Conservation (phyloP, 345 rosid species). For the Camelina sativa region DNA sequence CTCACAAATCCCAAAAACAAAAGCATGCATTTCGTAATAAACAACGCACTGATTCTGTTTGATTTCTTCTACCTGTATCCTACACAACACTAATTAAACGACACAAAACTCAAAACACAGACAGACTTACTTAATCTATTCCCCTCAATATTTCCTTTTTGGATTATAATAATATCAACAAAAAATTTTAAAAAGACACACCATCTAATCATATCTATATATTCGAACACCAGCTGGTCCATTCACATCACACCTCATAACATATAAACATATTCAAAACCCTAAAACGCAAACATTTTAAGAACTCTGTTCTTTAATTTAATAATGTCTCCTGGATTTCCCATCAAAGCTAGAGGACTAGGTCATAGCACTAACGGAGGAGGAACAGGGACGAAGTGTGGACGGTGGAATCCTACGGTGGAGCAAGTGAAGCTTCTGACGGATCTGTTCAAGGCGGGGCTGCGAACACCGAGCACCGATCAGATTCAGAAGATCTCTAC, state of each 20-base stretch:
- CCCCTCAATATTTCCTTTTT: neutral
- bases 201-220: slow-evolving; percentile 29
- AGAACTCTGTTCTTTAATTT: slow-evolving; percentile 19
- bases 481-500: slow-evolving; percentile 92
- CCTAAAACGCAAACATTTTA: slow-evolving; percentile 32
- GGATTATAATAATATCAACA: neutral
- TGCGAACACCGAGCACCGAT: slow-evolving; percentile 91
- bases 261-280: slow-evolving; percentile 21
- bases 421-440: slow-evolving; percentile 92
- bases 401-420: slow-evolving; percentile 92
- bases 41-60: slow-evolving; percentile 47
- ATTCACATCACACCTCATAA: slow-evolving; percentile 51
- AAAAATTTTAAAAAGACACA: neutral
- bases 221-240: slow-evolving; percentile 20
- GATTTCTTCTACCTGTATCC: slow-evolving; percentile 39
- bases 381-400: slow-evolving; percentile 84
- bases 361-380: slow-evolving; percentile 40
- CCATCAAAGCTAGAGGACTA: slow-evolving; percentile 53
- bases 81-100: slow-evolving; percentile 43
- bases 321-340: slow-evolving; percentile 62
- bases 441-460: slow-evolving; percentile 86
- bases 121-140: neutral
- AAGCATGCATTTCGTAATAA: slow-evolving; percentile 47
- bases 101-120: slow-evolving; percentile 39
- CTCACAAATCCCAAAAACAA: slow-evolving; percentile 45